phyloP scores from a whole-genome alignment of 108 stramenopile genomes.

The Nitzschia putrida region DNA sequence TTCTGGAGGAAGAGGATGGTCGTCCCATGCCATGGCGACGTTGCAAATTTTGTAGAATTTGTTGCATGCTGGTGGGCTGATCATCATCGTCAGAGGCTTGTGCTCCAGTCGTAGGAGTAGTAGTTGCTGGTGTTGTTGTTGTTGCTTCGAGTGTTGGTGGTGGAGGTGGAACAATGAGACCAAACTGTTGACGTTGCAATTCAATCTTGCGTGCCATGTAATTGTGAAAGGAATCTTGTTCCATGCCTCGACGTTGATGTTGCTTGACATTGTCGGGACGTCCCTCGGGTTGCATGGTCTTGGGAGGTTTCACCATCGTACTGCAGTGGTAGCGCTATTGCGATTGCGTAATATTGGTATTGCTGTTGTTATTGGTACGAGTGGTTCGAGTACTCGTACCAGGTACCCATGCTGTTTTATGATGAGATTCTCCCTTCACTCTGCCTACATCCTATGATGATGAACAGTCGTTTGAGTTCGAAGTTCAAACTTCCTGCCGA shows the following conservation, averaged over 20 bases:
- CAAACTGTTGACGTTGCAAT: conserved; percentile 74
- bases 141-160: conserved; percentile 44
- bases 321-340: no score
- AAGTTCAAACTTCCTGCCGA: no score
- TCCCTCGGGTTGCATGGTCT: conserved; percentile 48
- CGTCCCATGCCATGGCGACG: conserved; percentile 27
- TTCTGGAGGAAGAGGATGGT: neutral
- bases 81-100: neutral
- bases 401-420: no score
- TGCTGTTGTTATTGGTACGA: no score
- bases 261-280: no score
- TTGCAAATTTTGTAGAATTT: conserved; percentile 24
- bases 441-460: no score
- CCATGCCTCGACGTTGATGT: conserved; percentile 26
- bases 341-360: no score
- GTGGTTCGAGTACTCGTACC: no score
- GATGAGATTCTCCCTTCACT: no score
- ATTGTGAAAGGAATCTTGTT: conserved; percentile 73
- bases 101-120: no score
- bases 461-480: no score
- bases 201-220: conserved; percentile 87
- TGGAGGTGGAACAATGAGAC: conserved; percentile 67
- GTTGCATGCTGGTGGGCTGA: neutral
- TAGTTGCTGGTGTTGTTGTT: conserved; percentile 2
- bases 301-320: conserved; percentile 55